A percentile compares a stretch with the other conserved stretches of the same genome.
phyloP scores from a whole-genome alignment of 352 stramenopile genomes.

The Halophytophthora batemanensis region DNA sequence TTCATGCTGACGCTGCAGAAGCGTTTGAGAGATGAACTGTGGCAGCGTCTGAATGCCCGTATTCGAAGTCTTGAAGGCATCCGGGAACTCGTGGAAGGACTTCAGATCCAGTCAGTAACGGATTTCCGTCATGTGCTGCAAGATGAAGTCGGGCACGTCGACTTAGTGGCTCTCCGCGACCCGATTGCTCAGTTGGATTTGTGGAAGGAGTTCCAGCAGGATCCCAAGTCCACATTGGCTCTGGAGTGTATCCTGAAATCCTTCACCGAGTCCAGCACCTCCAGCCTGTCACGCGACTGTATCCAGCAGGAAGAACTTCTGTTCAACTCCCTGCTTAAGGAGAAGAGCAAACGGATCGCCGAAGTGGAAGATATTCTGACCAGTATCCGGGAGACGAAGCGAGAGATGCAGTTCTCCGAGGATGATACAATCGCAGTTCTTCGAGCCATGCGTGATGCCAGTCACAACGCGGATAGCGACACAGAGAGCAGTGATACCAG shows the following conservation, averaged over 20 bases:
- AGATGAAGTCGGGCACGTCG: slow-evolving; percentile 21
- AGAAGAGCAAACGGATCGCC: slow-evolving; percentile 55
- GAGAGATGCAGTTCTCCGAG: slow-evolving; percentile 39
- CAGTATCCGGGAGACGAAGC: slow-evolving; percentile 41
- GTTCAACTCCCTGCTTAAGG: slow-evolving; percentile 45
- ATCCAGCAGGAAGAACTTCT: slow-evolving; percentile 39
- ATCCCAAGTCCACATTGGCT: slow-evolving; percentile 15
- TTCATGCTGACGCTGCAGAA: slow-evolving; percentile 29
- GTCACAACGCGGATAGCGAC: background rate
- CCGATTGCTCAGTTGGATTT: slow-evolving; percentile 13
- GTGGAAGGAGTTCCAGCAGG: slow-evolving; percentile 26
- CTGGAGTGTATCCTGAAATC: slow-evolving; percentile 15
- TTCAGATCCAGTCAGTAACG: slow-evolving; percentile 32
- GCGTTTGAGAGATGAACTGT: slow-evolving; percentile 41
- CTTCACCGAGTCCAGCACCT: slow-evolving; percentile 11
- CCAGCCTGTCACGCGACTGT: slow-evolving; percentile 18
- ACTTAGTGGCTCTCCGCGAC: slow-evolving; percentile 9
- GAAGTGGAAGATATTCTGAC: slow-evolving; percentile 47
- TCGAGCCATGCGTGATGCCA: slow-evolving; percentile 2
- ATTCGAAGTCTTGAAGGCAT: slow-evolving; percentile 34
- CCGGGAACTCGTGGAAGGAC: slow-evolving; percentile 25
- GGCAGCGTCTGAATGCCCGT: slow-evolving; percentile 35
- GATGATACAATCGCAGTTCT: slow-evolving; percentile 47
- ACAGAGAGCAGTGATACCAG: slow-evolving; percentile 7
- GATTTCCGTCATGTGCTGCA: slow-evolving; percentile 47